A percentile compares a stretch with the other conserved stretches of the same genome.
phyloP scores from a whole-genome alignment of 2,329 filamentous ascomycete genomes.

The Verticillium tricorpus region DNA sequence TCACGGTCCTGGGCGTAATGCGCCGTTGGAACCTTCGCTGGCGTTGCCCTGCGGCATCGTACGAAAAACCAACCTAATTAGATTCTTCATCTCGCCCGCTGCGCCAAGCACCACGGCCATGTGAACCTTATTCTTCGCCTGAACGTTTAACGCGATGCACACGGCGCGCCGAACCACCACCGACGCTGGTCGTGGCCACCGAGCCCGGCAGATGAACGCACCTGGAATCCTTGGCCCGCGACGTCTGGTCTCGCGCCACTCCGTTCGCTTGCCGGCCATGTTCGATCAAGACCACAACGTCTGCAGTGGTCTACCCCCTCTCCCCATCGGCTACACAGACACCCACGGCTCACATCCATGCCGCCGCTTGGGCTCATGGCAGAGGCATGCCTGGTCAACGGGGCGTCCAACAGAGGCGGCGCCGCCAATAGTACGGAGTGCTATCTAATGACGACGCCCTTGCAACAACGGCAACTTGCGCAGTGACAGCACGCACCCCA shows the following conservation, averaged over 20 bases:
- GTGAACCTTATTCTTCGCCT: not conserved
- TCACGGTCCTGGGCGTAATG: not conserved
- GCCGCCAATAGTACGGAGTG: not conserved
- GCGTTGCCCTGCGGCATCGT: not conserved
- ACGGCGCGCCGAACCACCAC: not conserved
- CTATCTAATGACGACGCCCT: not conserved
- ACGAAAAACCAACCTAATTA: not conserved
- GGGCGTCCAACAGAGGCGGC: not conserved
- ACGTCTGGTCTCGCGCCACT: not conserved
- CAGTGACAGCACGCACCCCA: not conserved
- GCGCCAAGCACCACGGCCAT: not conserved
- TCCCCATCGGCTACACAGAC: not conserved
- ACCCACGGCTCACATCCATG: not conserved
- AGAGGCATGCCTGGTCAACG: not conserved
- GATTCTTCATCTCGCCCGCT: not conserved
- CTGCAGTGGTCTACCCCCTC: not conserved
- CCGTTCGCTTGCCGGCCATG: not conserved
- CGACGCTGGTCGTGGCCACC: not conserved
- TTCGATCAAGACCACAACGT: not conserved
- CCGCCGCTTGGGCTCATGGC: not conserved
- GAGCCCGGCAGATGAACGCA: no score
- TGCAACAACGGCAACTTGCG: not conserved
- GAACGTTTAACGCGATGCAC: not conserved
- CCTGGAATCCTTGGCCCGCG: no score
- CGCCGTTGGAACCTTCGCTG: not conserved